Percentiles rank a stretch among this genome's conserved stretches.
These are phyloP conservation scores for Phytophthora syringae DNA, from an alignment of 352 stramenopile species.

Conservation along the genomic window DNA sequence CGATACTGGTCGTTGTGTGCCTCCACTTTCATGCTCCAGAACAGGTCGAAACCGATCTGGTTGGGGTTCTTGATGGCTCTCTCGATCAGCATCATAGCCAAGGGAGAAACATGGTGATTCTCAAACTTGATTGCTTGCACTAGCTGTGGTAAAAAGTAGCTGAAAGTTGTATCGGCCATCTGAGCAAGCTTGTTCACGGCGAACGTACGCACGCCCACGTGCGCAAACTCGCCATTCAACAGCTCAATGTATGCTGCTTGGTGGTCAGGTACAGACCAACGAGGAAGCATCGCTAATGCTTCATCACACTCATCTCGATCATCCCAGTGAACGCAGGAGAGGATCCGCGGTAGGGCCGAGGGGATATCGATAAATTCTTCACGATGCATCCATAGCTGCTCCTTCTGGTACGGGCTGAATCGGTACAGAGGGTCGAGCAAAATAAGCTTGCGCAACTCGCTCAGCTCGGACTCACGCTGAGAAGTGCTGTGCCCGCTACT, in stretches of 20 bases:
- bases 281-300: constrained; percentile 66
- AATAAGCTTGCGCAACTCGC: constrained; percentile 82
- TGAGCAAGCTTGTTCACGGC: constrained; percentile 77
- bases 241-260: constrained; percentile 86
- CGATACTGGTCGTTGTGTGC: constrained; percentile 83
- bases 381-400: constrained; percentile 82
- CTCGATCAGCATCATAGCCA: constrained; percentile 84
- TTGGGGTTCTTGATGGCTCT: constrained; percentile 90
- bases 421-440: constrained; percentile 82
- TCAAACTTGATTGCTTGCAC: constrained; percentile 92
- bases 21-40: constrained; percentile 92
- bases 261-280: constrained; percentile 77
- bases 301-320: constrained; percentile 76
- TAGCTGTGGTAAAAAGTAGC: constrained; percentile 89
- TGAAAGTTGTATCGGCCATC: constrained; percentile 90
- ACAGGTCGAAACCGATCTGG: constrained; percentile 90
- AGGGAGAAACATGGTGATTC: constrained; percentile 80
- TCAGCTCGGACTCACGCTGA: constrained; percentile 54
- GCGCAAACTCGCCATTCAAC: constrained; percentile 80
- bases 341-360: constrained; percentile 72
- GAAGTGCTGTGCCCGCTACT: constrained; percentile 66
- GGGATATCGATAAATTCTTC: constrained; percentile 83
- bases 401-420: constrained; percentile 83
- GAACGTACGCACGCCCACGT: constrained; percentile 78
- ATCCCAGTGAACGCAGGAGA: constrained; percentile 86